Evolutionary conservation across 2,329 filamentous ascomycete species (phyloP), one percentile per base, ranked within the genome.

Genomic region (Fusarium poae): DNA sequence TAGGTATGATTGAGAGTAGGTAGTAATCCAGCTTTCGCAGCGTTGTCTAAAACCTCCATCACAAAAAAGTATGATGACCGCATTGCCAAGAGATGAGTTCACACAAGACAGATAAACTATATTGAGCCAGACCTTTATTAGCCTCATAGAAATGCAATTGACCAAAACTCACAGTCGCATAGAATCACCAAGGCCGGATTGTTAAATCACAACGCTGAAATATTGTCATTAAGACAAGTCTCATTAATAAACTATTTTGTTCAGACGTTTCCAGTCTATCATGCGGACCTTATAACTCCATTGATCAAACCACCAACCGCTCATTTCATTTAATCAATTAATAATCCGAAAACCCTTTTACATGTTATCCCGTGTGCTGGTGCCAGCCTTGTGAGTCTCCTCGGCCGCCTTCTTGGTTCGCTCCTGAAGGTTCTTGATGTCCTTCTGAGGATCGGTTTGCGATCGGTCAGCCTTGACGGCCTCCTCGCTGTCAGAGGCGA

Each of bases 401-500:
- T 80, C 78, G 2, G 86, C 83, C 49, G 82, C 71, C 64, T 78
- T 73, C 80, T 88, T 88, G 29, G 88, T 90, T 77, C 84, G 82
- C 76, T 90, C 81, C 80, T 90, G 85, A 78, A 91, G 75, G 53
- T 79, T 74, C 66, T 80, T 79, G 67, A 84, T 78, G 50, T 83
- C 79, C 61, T 82, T 79, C n/a, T 71, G 37, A 45, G 53, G 29
- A 15, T 77, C 72, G 42, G 79, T 72, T 13, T 40, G 21, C 27
- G 65, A 62, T 30, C 86, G 86, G 77, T 91, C 91, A 40, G 89
- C 91, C 82, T 87, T 90, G 79, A 96, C 84, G 72, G 88, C 88
- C 78, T 92, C 91, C 83, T 97, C 93, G 79, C 90, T 92, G 79
- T 93, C 88, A 50, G 89, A 92, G 5, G 92, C 92, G 50, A 97